phyloP scores from a whole-genome alignment of 192 early-diverging fungal genomes.

The Linnemannia hyalina region DNA sequence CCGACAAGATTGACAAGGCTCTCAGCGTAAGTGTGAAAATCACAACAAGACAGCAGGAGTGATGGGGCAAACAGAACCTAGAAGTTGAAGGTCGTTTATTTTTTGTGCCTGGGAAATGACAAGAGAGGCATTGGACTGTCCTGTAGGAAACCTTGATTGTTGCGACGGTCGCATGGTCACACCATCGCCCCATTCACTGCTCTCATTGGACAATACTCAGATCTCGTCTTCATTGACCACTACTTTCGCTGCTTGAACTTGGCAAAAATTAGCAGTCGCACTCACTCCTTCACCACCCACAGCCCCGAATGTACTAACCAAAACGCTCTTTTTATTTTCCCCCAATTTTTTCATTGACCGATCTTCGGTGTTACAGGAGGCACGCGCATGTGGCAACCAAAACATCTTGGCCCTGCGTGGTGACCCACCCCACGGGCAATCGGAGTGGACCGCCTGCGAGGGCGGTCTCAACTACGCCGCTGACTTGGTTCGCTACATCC shows the following conservation, averaged over 20 bases:
- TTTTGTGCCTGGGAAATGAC: neutral
- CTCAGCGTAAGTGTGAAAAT: slow-evolving; percentile 67
- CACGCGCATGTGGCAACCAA: slow-evolving; percentile 93
- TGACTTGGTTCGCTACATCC: slow-evolving; percentile 94
- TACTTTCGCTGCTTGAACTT: neutral
- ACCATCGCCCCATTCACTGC: slow-evolving; percentile 1
- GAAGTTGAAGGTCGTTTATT: neutral
- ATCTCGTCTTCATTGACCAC: neutral
- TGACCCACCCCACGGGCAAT: slow-evolving; percentile 89
- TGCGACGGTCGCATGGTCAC: neutral
- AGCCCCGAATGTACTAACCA: neutral
- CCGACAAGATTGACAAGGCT: slow-evolving; percentile 88
- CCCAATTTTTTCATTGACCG: neutral
- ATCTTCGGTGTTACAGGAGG: slow-evolving; percentile 62
- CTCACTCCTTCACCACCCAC: neutral
- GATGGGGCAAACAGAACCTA: neutral
- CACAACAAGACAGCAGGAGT: neutral
- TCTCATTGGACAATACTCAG: neutral
- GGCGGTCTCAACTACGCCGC: slow-evolving; percentile 89
- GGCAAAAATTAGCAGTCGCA: neutral
- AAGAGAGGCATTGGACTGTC: neutral
- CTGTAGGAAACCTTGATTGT: slow-evolving; percentile 27
- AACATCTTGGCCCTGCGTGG: slow-evolving; percentile 98
- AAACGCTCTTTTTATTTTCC: neutral
- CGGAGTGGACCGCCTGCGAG: slow-evolving; percentile 85